Evolutionary conservation across 306 rosid species (phyloP).

Genomic region (Ormosia semicastrata): DNA sequence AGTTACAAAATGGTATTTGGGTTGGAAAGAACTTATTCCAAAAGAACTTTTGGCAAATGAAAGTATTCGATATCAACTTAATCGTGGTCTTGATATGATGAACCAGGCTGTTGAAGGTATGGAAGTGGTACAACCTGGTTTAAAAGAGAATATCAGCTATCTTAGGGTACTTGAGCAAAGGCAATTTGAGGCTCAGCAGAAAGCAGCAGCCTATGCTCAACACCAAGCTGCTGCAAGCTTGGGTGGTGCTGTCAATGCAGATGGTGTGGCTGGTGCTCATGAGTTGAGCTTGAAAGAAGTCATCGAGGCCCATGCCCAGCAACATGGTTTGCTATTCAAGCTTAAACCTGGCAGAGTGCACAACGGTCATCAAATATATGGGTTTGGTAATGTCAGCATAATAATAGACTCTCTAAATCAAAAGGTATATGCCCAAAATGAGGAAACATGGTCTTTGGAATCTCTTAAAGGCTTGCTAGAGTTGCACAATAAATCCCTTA

Average conservation of each 20-base stretch:
- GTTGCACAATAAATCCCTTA: conserved; percentile 56
- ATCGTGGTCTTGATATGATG: conserved; percentile 90
- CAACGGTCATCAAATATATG: conserved; percentile 82
- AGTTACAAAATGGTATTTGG: conserved; percentile 80
- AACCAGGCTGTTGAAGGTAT: conserved; percentile 81
- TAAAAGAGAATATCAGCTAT: conserved; percentile 80
- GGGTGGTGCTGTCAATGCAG: conserved; percentile 48
- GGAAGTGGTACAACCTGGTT: conserved; percentile 90
- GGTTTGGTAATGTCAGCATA: conserved; percentile 77
- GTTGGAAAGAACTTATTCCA: conserved; percentile 90
- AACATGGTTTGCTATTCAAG: conserved; percentile 67
- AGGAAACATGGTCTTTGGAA: conserved; percentile 67
- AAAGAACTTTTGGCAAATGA: conserved; percentile 82
- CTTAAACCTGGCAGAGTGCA: conserved; percentile 79
- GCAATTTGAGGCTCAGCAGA: conserved; percentile 92
- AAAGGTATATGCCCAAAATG: conserved; percentile 72
- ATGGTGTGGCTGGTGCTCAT: conserved; percentile 41
- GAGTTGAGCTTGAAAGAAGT: conserved; percentile 89
- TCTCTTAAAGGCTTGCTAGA: conserved; percentile 72
- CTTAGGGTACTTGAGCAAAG: conserved; percentile 78
- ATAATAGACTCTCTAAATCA: conserved; percentile 65
- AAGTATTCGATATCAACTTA: conserved; percentile 68
- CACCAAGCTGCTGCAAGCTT: conserved; percentile 61
- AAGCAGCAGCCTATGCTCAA: conserved; percentile 65
- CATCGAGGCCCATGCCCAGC: conserved; percentile 77